phyloP scores from a whole-genome alignment of 257 asterid species.

The Linderniella brevidens region DNA sequence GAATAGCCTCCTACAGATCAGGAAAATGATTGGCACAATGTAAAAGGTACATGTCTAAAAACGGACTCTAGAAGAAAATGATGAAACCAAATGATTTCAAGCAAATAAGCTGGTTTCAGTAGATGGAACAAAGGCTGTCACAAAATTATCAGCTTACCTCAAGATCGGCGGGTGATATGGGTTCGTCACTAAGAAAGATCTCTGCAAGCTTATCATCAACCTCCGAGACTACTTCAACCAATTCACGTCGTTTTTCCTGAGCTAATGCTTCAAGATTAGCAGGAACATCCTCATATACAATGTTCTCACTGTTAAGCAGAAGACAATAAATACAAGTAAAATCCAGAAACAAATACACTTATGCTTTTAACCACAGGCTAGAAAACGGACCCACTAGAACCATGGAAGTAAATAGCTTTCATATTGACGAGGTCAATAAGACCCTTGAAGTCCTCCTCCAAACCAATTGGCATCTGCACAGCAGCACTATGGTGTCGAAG shows the following conservation, averaged over 20 bases:
- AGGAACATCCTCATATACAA: slow-evolving; percentile 73
- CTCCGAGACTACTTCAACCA: slow-evolving; percentile 82
- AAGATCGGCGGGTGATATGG: slow-evolving; percentile 64
- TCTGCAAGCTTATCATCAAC: slow-evolving; percentile 95
- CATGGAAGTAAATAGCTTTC: slow-evolving; percentile 76
- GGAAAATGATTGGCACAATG: slow-evolving; percentile 1
- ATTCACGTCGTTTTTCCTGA: slow-evolving; percentile 77
- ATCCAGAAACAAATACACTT: slow-evolving; percentile 3
- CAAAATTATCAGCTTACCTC: slow-evolving; percentile 36
- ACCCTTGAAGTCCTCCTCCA: slow-evolving; percentile 94
- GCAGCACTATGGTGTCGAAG: slow-evolving; percentile 99
- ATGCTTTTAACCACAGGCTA: slow-evolving; percentile 13
- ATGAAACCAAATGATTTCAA: slow-evolving; percentile 7
- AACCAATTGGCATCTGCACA: slow-evolving; percentile 86
- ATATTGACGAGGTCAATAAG: slow-evolving; percentile 70
- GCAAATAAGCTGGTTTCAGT: slow-evolving; percentile 5
- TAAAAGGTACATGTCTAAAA: slow-evolving; percentile 7
- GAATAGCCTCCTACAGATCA: slow-evolving; percentile 60
- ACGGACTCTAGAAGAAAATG: slow-evolving; percentile 3
- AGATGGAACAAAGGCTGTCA: not conserved
- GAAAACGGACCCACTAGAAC: slow-evolving; percentile 75
- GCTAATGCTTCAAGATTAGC: slow-evolving; percentile 47
- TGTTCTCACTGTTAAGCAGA: slow-evolving; percentile 43
- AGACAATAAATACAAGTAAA: slow-evolving; percentile 4
- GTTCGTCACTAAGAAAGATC: slow-evolving; percentile 77